Evolutionary conservation across 768 basidiomycete species (phyloP), one percentile per base, ranked within the genome.

Genomic region (Termitomyces sp.): DNA sequence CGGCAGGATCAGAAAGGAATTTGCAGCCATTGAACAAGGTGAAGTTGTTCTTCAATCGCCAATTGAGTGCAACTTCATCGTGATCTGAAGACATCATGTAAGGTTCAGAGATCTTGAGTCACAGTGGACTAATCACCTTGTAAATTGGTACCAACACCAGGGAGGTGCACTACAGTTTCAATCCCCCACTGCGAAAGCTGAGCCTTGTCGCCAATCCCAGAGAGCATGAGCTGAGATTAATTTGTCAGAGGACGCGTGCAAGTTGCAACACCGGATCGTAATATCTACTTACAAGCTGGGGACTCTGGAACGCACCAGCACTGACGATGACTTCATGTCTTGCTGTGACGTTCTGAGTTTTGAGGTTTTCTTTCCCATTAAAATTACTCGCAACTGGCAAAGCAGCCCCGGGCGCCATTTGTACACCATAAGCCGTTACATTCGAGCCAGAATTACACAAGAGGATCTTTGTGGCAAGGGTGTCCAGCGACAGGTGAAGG

Each of bases 91-190:
- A 12, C 5, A 10, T 34, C 8, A 37, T 21, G 6, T 44, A 5
- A 46, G n/a, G 10, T n/a, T 27, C 50, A 43, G 10, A 31, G 16
- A 32, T 4, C 12, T 35, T 14, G 37, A n/a, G 17, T 14, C 5
- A 23, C 40, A 5, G 31, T 47, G 14, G 14, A 11, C 29, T 3
- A 35, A 43, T 61, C 55, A 62, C 74, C 75, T 62, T 74, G 72
- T 16, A 75, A 62, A 54, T 75, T 74, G 10, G 37, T 62, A n/a
- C 75, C 75, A 21, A 76, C 74, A 3, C 71, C 71, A 1, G 75
- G 71, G 19, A 73, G 62, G 55, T 73, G 37, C 4, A 72, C 63
- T 25, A 71, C 40, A 5, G 71, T 23, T 32, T 63, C 49, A 54
- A 73, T 71, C 7, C 68, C 68, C 32, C 66, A 49, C 21, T 63